phyloP scores from a whole-genome alignment of 495 filamentous ascomycete genomes.

The Tuber calosporum region DNA sequence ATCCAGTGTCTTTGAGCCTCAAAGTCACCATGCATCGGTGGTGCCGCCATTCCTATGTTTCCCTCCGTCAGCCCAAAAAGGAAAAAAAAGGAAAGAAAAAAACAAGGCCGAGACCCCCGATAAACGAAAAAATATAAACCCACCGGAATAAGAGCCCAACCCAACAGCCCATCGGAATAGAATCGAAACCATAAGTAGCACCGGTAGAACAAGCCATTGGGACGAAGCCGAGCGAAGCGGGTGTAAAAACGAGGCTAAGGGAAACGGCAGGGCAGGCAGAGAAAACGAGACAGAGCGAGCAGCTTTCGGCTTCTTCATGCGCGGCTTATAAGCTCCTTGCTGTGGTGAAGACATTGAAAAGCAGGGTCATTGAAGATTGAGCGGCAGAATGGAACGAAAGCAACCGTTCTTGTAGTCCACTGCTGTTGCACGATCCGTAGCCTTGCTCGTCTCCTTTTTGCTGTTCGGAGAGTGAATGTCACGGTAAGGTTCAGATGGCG shows the following conservation, averaged over 20 bases:
- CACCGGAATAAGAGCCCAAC: conserved; percentile 91
- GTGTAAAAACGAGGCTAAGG: conserved; percentile 86
- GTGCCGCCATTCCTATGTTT: conserved; percentile 43
- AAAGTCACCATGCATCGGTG: conserved; percentile 93
- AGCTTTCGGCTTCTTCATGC: conserved; percentile 51
- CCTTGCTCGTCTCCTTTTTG: background rate
- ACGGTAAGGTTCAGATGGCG: background rate
- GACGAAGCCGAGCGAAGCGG: conserved; percentile 73
- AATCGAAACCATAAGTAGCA: conserved; percentile 81
- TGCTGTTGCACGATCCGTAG: background rate
- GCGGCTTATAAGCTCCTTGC: conserved; percentile 45
- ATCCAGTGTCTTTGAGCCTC: conserved; percentile 98
- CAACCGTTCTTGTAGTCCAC: background rate
- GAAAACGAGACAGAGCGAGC: conserved; percentile 46
- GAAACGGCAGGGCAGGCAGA: conserved; percentile 59
- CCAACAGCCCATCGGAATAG: conserved; percentile 89
- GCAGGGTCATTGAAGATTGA: conserved; percentile 13
- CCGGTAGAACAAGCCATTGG: conserved; percentile 85
- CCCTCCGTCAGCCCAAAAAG: background rate
- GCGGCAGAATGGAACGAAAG: background rate
- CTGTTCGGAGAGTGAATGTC: background rate
- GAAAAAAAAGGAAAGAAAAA: too few relatives aligned
- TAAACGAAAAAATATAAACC: conserved; percentile 15
- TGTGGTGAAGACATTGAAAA: conserved; percentile 44
- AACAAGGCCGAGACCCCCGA: background rate